Percentiles rank a stretch among this genome's conserved stretches.
Conservation (phyloP, 2,329 filamentous ascomycete species). For the Fusarium ramigenum region DNA sequence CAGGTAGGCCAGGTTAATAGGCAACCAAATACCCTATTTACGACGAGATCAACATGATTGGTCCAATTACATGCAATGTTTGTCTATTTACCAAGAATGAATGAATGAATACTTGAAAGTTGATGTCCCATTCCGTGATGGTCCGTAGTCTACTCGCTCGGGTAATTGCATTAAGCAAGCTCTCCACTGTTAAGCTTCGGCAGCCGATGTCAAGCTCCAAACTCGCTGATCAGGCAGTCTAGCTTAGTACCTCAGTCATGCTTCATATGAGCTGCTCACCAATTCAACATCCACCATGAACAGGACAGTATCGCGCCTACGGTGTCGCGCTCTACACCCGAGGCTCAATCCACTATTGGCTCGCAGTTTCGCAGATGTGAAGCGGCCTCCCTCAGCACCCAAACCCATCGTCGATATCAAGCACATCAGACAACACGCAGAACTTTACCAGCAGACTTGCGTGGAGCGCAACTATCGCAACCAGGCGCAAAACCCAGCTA, state of each 20-base stretch:
- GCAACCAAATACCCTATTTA: constrained; percentile 26
- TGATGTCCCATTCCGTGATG: constrained; percentile 23
- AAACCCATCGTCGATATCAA: constrained; percentile 85
- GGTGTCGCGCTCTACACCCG: constrained; percentile 36
- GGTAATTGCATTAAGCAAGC: constrained; percentile 47
- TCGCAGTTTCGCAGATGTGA: constrained; percentile 42
- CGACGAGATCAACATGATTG: neutral
- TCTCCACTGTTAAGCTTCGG: constrained; percentile 32
- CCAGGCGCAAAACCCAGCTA: constrained; percentile 63
- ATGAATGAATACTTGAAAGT: neutral
- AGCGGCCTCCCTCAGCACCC: constrained; percentile 76
- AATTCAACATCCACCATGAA: constrained; percentile 46
- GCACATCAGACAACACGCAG: constrained; percentile 86
- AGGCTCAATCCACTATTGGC: constrained; percentile 12
- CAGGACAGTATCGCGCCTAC: constrained; percentile 40
- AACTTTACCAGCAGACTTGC: constrained; percentile 84
- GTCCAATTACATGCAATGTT: neutral
- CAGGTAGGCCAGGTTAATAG: neutral
- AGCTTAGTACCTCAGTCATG: constrained; percentile 9
- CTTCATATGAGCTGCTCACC: constrained; percentile 36
- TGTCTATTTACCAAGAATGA: neutral
- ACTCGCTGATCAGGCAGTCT: constrained; percentile 13
- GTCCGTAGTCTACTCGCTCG: constrained; percentile 29
- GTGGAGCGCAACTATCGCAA: constrained; percentile 81
- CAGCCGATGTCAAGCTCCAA: constrained; percentile 26